Percentiles rank a stretch among this genome's conserved stretches.
phyloP scores from a whole-genome alignment of 2,329 filamentous ascomycete species.

The Cytospora mali region DNA sequence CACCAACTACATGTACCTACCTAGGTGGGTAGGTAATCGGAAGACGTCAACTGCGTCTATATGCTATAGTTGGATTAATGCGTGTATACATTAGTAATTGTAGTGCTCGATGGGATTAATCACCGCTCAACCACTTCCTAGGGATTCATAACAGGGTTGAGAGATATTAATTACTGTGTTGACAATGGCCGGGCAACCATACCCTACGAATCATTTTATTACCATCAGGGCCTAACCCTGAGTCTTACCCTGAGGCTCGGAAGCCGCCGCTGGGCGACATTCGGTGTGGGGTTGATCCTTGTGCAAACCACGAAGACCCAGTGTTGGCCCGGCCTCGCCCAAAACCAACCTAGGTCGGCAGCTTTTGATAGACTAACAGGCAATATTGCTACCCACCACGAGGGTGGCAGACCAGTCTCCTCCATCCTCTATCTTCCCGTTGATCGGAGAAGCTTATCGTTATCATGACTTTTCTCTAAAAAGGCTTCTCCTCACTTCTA shows the following conservation, averaged over 20 bases:
- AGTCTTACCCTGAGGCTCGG: neutral
- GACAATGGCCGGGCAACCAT: constrained; percentile 5
- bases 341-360: neutral
- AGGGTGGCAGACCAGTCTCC: neutral
- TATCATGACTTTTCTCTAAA: neutral
- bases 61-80: no score
- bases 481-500: neutral
- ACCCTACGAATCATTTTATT: neutral
- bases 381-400: neutral
- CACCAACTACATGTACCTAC: no score
- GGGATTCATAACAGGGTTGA: no score
- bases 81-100: no score
- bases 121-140: no score
- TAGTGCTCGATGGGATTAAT: no score
- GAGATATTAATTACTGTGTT: no score
- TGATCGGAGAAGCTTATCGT: neutral
- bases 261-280: neutral
- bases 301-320: neutral
- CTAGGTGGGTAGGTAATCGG: no score
- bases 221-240: constrained; percentile 2
- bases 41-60: no score
- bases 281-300: neutral
- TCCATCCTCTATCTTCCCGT: neutral
- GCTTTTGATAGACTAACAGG: no score
- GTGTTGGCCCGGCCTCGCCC: no score